Evolutionary conservation across 257 asterid genomes (phyloP).

Genomic region (Solanum pennellii): DNA sequence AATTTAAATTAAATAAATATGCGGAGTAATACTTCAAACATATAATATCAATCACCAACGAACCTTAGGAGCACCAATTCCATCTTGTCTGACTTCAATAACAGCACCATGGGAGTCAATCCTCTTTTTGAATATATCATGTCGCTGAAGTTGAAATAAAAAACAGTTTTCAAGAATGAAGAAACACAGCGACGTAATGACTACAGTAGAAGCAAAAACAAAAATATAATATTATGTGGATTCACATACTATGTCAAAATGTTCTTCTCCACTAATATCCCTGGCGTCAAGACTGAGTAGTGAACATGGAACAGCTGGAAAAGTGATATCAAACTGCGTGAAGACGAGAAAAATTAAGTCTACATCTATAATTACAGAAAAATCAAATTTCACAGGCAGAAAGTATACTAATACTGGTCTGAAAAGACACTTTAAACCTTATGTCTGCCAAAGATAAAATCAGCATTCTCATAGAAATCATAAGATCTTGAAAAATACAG

Average conservation of each 20-base stretch:
- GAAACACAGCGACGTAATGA: not conserved
- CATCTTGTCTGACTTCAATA: slow-evolving; percentile 66
- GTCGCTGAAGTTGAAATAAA: slow-evolving; percentile 31
- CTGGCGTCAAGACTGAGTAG: slow-evolving; percentile 91
- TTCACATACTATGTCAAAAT: slow-evolving; percentile 69
- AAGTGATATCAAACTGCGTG: slow-evolving; percentile 89
- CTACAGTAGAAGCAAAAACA: not conserved
- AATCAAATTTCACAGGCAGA: not conserved
- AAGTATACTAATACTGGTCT: not conserved
- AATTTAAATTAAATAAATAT: not conserved
- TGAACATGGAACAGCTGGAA: slow-evolving; percentile 81
- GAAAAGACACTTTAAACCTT: not conserved
- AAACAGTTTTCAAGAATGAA: not conserved
- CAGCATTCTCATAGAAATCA: not conserved
- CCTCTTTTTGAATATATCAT: slow-evolving; percentile 88
- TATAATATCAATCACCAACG: not conserved
- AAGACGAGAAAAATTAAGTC: not conserved
- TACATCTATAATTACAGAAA: not conserved
- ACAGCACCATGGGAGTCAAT: slow-evolving; percentile 77
- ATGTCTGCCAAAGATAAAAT: not conserved
- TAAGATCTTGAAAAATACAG: not conserved
- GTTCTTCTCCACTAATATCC: slow-evolving; percentile 99
- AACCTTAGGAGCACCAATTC: slow-evolving; percentile 95
- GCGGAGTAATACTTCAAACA: not conserved
- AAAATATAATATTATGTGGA: slow-evolving; percentile 2